A percentile compares a stretch with the other conserved stretches of the same genome.
phyloP scores from a whole-genome alignment of 208 protist genomes.

The Tritrichomonas foetus region DNA sequence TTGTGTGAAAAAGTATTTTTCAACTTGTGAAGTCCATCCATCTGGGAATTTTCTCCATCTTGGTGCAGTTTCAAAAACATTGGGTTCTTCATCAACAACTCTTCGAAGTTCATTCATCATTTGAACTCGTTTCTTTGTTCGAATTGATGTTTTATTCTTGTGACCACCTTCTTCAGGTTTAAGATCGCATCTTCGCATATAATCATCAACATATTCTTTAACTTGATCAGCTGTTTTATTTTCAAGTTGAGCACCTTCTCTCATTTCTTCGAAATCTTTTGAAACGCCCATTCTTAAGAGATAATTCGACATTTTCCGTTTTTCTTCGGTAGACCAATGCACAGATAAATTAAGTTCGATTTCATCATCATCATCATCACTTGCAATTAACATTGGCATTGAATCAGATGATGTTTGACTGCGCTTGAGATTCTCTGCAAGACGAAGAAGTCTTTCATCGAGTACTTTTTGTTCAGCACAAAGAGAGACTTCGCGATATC shows the following conservation, averaged over 20 bases:
- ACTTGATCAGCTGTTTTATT: not conserved
- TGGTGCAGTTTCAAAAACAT: not conserved
- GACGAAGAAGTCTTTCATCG: too few relatives aligned
- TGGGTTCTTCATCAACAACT: not conserved
- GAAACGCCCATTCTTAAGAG: too few relatives aligned
- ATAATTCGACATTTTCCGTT: too few relatives aligned
- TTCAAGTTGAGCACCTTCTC: not conserved
- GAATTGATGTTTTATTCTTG: not conserved
- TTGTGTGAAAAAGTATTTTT: not conserved
- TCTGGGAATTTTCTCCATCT: not conserved
- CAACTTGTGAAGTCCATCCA: not conserved
- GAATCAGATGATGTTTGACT: too few relatives aligned
- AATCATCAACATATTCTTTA: not conserved
- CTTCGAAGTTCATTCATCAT: not conserved
- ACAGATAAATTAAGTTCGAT: too few relatives aligned
- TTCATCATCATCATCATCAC: too few relatives aligned
- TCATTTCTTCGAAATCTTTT: not conserved
- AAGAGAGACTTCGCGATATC: too few relatives aligned
- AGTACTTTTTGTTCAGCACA: too few relatives aligned
- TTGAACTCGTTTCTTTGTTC: not conserved
- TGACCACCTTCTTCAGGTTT: not conserved
- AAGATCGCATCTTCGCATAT: not conserved
- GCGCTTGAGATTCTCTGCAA: too few relatives aligned
- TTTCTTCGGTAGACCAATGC: too few relatives aligned
- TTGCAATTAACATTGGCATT: too few relatives aligned